Evolutionary conservation across 768 basidiomycete genomes (phyloP), one percentile per base, ranked within the genome.

Genomic region (Mycena galopus): DNA sequence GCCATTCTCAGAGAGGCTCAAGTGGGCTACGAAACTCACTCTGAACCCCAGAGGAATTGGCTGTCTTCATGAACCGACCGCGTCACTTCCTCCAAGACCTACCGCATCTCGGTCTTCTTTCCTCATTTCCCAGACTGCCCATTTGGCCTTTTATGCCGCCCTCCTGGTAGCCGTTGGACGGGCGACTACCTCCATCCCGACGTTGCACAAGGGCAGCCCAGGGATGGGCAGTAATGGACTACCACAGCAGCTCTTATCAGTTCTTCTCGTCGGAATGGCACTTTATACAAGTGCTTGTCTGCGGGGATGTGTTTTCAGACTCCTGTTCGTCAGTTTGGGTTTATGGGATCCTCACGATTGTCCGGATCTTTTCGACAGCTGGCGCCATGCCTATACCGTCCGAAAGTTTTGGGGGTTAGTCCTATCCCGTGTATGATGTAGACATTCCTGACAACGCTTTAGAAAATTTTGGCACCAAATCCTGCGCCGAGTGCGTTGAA

Each of bases 351-450:
- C 80, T 5, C 61, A 71, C 39, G 65, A 77, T 16, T 84, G 81
- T 79, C 81, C 81, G 4, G 73, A 75, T n/a, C 32, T 82, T 3
- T 83, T 79, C 65, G 82, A 83, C 11, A 56, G 25, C 27, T 78
- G 73, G 73, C 65, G 50, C 9, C 79, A 84, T 14, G 79, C 80
- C 9, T 82, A 82, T 63, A 82, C 81, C 3, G 59, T 84, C 17
- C 72, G 82, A n/a, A 75, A 75, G 5, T 75, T 82, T 57, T 84
- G 83, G 83, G 79, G 83, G 83, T 82, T 60, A 55, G 79, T 78
- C 16, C 35, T 35, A n/a, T 44, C 65, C 17, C 9, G 6, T 14
- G 44, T 51, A 37, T 4, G 8, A 42, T 10, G 9, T 50, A 62
- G 19, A 23, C 51, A 44, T n/a, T n/a, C n/a, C 25, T 37, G 47